These are phyloP conservation scores for Alternaria alternata DNA, from an alignment of 2,329 filamentous ascomycete genomes.

Conservation along the genomic window DNA sequence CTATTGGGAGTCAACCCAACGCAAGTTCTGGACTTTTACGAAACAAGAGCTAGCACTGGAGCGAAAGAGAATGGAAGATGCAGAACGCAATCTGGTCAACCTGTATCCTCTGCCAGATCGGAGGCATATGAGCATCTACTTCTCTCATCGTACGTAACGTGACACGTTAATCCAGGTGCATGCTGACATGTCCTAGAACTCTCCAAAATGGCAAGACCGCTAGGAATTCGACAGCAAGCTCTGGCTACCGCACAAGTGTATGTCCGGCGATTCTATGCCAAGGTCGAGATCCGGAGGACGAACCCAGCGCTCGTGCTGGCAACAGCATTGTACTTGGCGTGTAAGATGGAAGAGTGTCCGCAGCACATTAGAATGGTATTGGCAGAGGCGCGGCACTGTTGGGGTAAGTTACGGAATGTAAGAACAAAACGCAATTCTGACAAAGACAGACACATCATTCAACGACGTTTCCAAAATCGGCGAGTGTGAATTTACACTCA, in stretches of 20 bases:
- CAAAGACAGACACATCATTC: slow-evolving; percentile 44
- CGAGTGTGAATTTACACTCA: slow-evolving; percentile 92
- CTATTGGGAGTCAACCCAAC: slow-evolving; percentile 96
- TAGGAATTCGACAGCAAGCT: slow-evolving; percentile 87
- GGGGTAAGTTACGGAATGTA: slow-evolving; percentile 35
- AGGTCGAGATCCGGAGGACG: slow-evolving; percentile 87
- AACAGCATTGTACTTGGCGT: slow-evolving; percentile 94
- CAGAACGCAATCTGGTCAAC: slow-evolving; percentile 75
- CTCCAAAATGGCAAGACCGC: slow-evolving; percentile 80
- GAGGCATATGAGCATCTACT: slow-evolving; percentile 87
- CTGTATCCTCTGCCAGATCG: slow-evolving; percentile 84
- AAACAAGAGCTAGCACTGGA: slow-evolving; percentile 79
- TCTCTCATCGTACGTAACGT: slow-evolving; percentile 77
- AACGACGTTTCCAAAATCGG: slow-evolving; percentile 82
- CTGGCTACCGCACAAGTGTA: slow-evolving; percentile 95
- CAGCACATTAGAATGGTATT: slow-evolving; percentile 94
- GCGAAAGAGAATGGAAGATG: slow-evolving; percentile 78
- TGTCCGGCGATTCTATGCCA: slow-evolving; percentile 90
- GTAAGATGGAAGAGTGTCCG: slow-evolving; percentile 97
- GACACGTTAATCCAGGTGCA: background rate
- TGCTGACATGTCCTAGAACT: slow-evolving; percentile 62
- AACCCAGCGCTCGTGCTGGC: slow-evolving; percentile 93
- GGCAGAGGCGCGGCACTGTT: slow-evolving; percentile 79
- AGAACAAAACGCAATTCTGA: slow-evolving; percentile 9
- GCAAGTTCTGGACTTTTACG: slow-evolving; percentile 88